Evolutionary conservation across 2,329 filamentous ascomycete species (phyloP), one percentile per base, ranked within the genome.

Genomic region (Cercospora canescens): DNA sequence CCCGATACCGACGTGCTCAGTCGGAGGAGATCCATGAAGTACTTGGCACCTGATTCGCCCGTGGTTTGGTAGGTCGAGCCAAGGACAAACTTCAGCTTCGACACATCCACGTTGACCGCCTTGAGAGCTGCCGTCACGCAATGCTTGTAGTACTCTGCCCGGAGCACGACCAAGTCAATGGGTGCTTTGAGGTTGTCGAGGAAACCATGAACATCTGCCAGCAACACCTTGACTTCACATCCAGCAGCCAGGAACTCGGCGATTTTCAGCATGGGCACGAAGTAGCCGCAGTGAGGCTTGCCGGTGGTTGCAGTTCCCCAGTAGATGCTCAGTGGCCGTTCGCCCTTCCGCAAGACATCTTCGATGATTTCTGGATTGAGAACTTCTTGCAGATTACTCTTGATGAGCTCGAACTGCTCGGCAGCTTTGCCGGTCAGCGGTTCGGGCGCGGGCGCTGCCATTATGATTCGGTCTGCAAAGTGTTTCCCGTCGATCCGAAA

Each of bases 281-380:
- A 92, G 85, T 97, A 97, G 72, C 92, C 94, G 77, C 88, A 91
- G 79, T 97, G 94, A 62, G 93, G 93, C 67, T 89, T 86, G n/a
- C 93, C 93, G 0, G 93, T 96, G 16, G 92, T 93, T 18, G 92
- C 91, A 41, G 91, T 94, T 48, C 91, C 91, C 92, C 92, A 96
- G 87, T 96, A 96, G 78, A 96, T 88, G 77, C 89, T 90, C 60
- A 92, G 85, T 62, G 88, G 87, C 55, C 89, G 86, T 62, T 92
- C 89, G 77, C 91, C 85, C 66, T 88, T 88, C 70, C 90, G 80
- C 69, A 94, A 85, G 54, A 88, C 81, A 75, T 88, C 84, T 77
- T 93, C 87, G 76, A 95, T 91, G 69, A 96, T 92, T 76, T 96
- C 92, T 26, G 88, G 88, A 76, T 95, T 94, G 67, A 97, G 86